These are phyloP conservation scores for Brassica balearica DNA, from an alignment of 441 rosid species.

Conservation along the genomic window DNA sequence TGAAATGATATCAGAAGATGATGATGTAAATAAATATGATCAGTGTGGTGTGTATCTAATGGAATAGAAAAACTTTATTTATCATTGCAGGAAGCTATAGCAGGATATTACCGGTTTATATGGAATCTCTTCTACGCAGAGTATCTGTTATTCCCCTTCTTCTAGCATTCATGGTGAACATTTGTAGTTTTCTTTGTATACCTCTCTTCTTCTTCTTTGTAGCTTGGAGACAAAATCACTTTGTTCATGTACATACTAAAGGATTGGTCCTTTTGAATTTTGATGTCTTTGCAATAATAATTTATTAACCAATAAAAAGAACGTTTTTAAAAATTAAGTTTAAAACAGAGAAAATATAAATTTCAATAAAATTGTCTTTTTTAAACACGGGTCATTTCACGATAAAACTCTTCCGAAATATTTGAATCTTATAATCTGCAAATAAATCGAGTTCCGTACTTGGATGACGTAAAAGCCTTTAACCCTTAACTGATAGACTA, in stretches of 20 bases:
- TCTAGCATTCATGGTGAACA: conserved; percentile 46
- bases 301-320: conserved; percentile 10
- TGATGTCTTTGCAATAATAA: conserved; percentile 28
- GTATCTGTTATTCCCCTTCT: conserved; percentile 82
- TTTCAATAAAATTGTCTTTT: too few species aligned
- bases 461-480: too few species aligned
- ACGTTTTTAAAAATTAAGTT: too few species aligned
- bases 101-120: conserved; percentile 77
- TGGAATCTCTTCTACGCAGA: conserved; percentile 96
- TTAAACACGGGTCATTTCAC: too few species aligned
- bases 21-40: neutral
- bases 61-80: too few species aligned
- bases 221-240: conserved; percentile 28
- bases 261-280: conserved; percentile 20
- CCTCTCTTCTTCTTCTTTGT: conserved; percentile 25
- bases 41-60: conserved; percentile 15
- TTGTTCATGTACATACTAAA: conserved; percentile 38
- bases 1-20: neutral
- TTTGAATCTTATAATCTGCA: too few species aligned
- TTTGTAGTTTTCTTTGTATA: conserved; percentile 22
- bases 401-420: too few species aligned
- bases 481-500: too few species aligned
- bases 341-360: too few species aligned
- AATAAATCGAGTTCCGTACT: too few species aligned
- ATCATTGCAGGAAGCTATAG: conserved; percentile 78